Evolutionary conservation across 805 yeast genomes (phyloP).

Genomic region (Metschnikowia hibisci): DNA sequence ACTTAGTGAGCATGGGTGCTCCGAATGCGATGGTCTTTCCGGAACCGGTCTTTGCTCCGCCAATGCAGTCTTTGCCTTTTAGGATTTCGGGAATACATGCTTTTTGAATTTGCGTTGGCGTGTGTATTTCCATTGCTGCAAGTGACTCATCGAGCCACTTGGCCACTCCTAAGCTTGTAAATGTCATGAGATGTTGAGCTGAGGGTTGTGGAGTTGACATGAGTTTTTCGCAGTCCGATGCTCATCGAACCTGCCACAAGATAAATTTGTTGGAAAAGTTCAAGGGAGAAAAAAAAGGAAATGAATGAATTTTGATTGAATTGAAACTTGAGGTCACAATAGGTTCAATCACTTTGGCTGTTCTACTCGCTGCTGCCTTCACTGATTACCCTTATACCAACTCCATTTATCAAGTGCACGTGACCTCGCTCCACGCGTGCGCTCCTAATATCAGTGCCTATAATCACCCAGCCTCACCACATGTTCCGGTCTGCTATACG

Average conservation of each 20-base stretch:
- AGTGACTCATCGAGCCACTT: slow-evolving; percentile 85
- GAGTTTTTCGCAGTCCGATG: slow-evolving; percentile 14
- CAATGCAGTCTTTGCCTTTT: slow-evolving; percentile 86
- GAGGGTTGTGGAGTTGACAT: neutral
- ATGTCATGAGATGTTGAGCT: slow-evolving; percentile 29
- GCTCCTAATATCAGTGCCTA: neutral
- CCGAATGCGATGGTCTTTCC: slow-evolving; percentile 98
- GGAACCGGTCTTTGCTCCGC: slow-evolving; percentile 97
- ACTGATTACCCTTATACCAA: too few relatives aligned
- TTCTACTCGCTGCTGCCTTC: too few relatives aligned
- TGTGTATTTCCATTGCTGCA: slow-evolving; percentile 70
- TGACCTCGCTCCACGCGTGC: neutral
- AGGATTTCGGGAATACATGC: slow-evolving; percentile 87
- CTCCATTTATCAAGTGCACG: neutral
- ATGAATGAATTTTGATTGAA: too few relatives aligned
- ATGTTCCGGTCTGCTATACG: slow-evolving; percentile 4
- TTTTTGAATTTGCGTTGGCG: slow-evolving; percentile 82
- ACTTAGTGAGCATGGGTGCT: slow-evolving; percentile 90
- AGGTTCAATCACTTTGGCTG: too few relatives aligned
- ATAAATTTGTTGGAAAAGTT: too few relatives aligned
- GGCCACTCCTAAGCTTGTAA: slow-evolving; percentile 68
- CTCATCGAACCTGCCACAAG: slow-evolving; percentile 8
- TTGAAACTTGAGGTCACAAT: too few relatives aligned
- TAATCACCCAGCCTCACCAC: neutral
- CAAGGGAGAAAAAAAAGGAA: too few relatives aligned